These are phyloP conservation scores for Diplodia scrobiculata DNA, from an alignment of 2,329 filamentous ascomycete species.

Conservation along the genomic window DNA sequence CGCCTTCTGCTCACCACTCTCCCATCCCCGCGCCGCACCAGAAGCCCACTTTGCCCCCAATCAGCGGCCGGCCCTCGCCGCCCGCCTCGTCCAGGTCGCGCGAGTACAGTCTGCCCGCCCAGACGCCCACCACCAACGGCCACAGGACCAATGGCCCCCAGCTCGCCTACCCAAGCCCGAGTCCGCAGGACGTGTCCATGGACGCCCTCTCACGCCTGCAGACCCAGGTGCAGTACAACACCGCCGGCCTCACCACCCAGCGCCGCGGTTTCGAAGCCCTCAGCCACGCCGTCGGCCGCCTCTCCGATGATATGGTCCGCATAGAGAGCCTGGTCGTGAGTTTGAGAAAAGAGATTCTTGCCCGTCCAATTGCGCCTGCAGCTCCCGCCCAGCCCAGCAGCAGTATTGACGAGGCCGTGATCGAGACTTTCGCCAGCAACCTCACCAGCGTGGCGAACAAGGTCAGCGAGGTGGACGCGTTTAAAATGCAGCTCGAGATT, in stretches of 20 bases:
- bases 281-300: constrained; percentile 44
- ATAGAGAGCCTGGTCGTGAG: constrained; percentile 44
- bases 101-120: constrained; percentile 30
- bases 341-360: constrained; percentile 42
- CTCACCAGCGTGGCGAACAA: constrained; percentile 47
- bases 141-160: constrained; percentile 36
- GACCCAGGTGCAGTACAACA: constrained; percentile 53
- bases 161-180: constrained; percentile 36
- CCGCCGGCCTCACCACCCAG: constrained; percentile 41
- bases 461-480: constrained; percentile 50
- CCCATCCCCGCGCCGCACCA: constrained; percentile 26
- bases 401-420: constrained; percentile 41
- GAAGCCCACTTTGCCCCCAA: constrained; percentile 18
- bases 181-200: constrained; percentile 39
- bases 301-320: constrained; percentile 48
- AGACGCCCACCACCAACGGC: constrained; percentile 31
- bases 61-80: constrained; percentile 30
- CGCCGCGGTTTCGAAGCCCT: constrained; percentile 45
- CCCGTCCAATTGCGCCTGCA: constrained; percentile 30
- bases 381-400: constrained; percentile 23
- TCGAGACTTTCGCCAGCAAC: constrained; percentile 51
- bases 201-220: constrained; percentile 51
- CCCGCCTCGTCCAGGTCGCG: constrained; percentile 34
- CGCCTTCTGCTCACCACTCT: constrained; percentile 33
- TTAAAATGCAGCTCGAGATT: constrained; percentile 53